Percentiles rank a stretch among this genome's conserved stretches.
These are phyloP conservation scores for Gossypium schwendimanii DNA, from an alignment of 441 rosid species.

Conservation along the genomic window DNA sequence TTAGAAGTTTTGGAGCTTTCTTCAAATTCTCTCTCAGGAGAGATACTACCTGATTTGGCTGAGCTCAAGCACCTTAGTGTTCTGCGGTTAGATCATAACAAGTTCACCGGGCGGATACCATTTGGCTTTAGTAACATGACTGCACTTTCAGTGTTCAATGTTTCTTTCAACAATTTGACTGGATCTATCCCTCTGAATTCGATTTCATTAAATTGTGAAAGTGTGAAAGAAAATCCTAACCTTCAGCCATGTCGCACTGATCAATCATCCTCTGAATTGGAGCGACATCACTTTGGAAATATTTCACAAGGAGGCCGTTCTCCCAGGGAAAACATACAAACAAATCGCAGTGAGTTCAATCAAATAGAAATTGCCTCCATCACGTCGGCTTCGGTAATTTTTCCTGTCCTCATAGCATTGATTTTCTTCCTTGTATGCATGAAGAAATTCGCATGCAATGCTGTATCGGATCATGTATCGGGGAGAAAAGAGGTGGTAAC, in stretches of 20 bases:
- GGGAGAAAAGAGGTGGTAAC: slow-evolving; percentile 26
- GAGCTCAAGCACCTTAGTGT: slow-evolving; percentile 35
- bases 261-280: slow-evolving; percentile 7
- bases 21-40: slow-evolving; percentile 42
- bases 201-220: slow-evolving; percentile 30
- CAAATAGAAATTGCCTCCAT: slow-evolving; percentile 33
- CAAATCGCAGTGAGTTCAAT: not conserved
- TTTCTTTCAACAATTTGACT: slow-evolving; percentile 44
- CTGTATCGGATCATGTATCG: slow-evolving; percentile 17
- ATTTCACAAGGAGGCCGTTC: not conserved
- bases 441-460: slow-evolving; percentile 16
- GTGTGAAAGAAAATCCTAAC: slow-evolving; percentile 34
- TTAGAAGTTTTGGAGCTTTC: slow-evolving; percentile 45
- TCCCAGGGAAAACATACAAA: not conserved
- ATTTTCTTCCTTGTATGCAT: slow-evolving; percentile 26
- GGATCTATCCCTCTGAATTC: slow-evolving; percentile 32
- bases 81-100: slow-evolving; percentile 47
- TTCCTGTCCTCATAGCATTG: slow-evolving; percentile 27
- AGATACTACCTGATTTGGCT: slow-evolving; percentile 36
- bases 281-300: not conserved
- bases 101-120: slow-evolving; percentile 44
- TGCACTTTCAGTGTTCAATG: slow-evolving; percentile 37
- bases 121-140: slow-evolving; percentile 26
- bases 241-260: slow-evolving; percentile 29
- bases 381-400: slow-evolving; percentile 30